Percentiles rank a stretch among this genome's conserved stretches.
phyloP scores from a whole-genome alignment of 805 yeast species.

The Schwanniomyces occidentalis region DNA sequence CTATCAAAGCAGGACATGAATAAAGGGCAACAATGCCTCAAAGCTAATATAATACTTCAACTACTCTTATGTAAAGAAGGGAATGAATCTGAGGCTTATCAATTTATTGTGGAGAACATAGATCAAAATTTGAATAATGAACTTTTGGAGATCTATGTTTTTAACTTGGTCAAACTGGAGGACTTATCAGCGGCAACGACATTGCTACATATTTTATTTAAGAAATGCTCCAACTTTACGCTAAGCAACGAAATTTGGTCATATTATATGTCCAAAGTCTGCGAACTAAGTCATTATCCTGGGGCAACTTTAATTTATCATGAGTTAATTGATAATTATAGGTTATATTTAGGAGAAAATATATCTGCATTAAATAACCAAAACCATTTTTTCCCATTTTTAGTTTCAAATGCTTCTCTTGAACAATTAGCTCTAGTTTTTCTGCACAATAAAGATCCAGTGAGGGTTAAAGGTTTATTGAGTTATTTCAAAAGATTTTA shows the following conservation, averaged over 20 bases:
- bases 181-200: constrained; percentile 25
- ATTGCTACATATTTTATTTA: constrained; percentile 26
- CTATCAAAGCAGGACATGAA: background rate
- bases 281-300: constrained; percentile 22
- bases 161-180: constrained; percentile 16
- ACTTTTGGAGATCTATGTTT: constrained; percentile 23
- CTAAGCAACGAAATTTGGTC: constrained; percentile 40
- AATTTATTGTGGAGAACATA: constrained; percentile 10
- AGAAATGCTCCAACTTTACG: constrained; percentile 11
- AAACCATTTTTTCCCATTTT: constrained; percentile 29
- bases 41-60: constrained; percentile 1
- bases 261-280: constrained; percentile 21
- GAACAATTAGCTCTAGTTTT: constrained; percentile 30
- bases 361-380: constrained; percentile 9
- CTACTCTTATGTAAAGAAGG: background rate
- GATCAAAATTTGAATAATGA: constrained; percentile 9
- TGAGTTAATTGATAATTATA: constrained; percentile 30
- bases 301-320: constrained; percentile 39
- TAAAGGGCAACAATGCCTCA: background rate
- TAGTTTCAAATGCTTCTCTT: constrained; percentile 27
- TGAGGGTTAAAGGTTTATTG: constrained; percentile 28
- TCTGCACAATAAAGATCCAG: constrained; percentile 22
- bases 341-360: constrained; percentile 12
- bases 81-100: constrained; percentile 9
- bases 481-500: constrained; percentile 39